Percentiles rank a stretch among this genome's conserved stretches.
phyloP scores from a whole-genome alignment of 2,329 filamentous ascomycete species.

The Rhexocercosporidium sp. region DNA sequence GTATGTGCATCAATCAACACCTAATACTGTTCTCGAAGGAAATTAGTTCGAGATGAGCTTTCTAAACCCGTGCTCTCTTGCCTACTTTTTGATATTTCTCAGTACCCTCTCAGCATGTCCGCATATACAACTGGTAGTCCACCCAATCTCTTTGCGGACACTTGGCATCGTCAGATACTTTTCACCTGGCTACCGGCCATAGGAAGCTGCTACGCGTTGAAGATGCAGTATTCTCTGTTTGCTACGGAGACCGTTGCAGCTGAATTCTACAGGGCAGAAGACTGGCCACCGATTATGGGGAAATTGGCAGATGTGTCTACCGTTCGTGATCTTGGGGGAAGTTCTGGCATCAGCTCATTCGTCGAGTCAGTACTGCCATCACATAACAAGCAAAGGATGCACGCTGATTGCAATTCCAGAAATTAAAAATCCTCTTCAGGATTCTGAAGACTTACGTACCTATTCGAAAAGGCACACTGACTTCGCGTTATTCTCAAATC shows the following conservation, averaged over 20 bases:
- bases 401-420: constrained; percentile 7
- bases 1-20: neutral
- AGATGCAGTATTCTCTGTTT: constrained; percentile 21
- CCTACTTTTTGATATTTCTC: constrained; percentile 20
- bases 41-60: constrained; percentile 11
- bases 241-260: constrained; percentile 8
- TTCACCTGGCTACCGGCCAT: constrained; percentile 14
- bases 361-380: constrained; percentile 10
- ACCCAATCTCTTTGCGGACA: constrained; percentile 18
- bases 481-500: constrained; percentile 23
- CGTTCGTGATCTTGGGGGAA: constrained; percentile 26
- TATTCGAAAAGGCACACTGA: constrained; percentile 20
- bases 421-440: constrained; percentile 20
- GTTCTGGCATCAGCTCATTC: constrained; percentile 27
- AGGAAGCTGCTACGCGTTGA: constrained; percentile 13
- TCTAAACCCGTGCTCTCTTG: constrained; percentile 14
- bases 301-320: constrained; percentile 16
- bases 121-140: constrained; percentile 5
- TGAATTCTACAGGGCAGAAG: constrained; percentile 19
- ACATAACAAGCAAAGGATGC: neutral
- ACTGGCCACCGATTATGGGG: constrained; percentile 26
- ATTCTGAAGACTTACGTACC: constrained; percentile 17
- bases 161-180: constrained; percentile 8
- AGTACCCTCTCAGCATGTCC: constrained; percentile 8
- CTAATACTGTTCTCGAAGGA: neutral